Evolutionary conservation across 108 stramenopile genomes (phyloP).

Genomic region (Cylindrotheca closterium): DNA sequence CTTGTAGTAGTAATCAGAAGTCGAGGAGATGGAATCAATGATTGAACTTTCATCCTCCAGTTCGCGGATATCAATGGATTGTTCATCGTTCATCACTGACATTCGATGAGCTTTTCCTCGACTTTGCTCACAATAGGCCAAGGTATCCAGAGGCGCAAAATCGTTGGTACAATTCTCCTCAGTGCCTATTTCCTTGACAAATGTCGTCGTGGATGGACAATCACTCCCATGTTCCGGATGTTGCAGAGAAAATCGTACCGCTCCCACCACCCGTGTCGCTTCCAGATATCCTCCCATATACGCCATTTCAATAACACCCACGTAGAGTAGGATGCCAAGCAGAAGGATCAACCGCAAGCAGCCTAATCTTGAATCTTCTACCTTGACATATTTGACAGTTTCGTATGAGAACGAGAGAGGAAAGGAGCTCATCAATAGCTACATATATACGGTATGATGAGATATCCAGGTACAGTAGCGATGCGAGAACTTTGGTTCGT

Average conservation of each 20-base stretch:
- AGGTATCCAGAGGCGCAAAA: constrained; percentile 10
- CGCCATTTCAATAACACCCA: constrained; percentile 25
- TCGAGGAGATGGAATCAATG: no score
- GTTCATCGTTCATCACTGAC: no score
- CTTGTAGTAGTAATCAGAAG: no score
- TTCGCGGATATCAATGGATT: no score
- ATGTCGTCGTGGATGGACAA: no score
- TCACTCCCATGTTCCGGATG: constrained; percentile 26
- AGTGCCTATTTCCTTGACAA: constrained; percentile 7
- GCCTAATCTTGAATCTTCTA: constrained; percentile 25
- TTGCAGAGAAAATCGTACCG: constrained; percentile 30
- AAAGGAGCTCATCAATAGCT: background rate
- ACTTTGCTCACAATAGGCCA: constrained; percentile 28
- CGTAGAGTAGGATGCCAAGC: constrained; percentile 17
- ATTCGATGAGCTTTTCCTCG: background rate
- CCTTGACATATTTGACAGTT: constrained; percentile 31
- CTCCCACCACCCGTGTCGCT: constrained; percentile 15
- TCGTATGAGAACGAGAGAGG: constrained; percentile 11
- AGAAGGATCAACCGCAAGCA: constrained; percentile 12
- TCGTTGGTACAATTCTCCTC: constrained; percentile 21
- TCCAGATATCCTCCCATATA: constrained; percentile 24
- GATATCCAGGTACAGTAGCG: no score
- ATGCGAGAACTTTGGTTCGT: no score
- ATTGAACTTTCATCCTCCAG: no score
- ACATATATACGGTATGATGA: no score